Percentiles rank a stretch among this genome's conserved stretches.
Conservation (phyloP, 768 basidiomycete genomes). For the Tylopilus rubrobrunneus region DNA sequence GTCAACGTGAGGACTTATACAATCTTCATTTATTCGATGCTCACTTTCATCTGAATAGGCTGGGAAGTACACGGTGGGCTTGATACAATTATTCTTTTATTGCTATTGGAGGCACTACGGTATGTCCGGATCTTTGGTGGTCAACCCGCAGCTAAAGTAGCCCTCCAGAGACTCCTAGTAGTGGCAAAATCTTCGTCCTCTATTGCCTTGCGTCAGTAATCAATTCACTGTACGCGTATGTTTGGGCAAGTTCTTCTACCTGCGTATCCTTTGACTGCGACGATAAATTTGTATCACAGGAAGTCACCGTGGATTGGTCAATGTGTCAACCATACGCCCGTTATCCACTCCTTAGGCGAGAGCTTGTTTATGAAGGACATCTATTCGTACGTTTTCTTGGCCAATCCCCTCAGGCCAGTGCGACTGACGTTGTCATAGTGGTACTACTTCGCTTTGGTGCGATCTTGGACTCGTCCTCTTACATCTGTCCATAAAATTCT, state of each 20-base stretch:
- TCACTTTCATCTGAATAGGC: slow-evolving; percentile 44
- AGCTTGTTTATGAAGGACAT: slow-evolving; percentile 67
- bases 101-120: slow-evolving; percentile 75
- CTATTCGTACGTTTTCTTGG: slow-evolving; percentile 43
- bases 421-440: slow-evolving; percentile 35
- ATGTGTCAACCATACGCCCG: slow-evolving; percentile 55
- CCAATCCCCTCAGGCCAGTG: neutral
- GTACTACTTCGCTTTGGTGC: slow-evolving; percentile 78
- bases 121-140: slow-evolving; percentile 12
- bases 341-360: slow-evolving; percentile 64
- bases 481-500: neutral
- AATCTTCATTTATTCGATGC: neutral
- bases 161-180: slow-evolving; percentile 29
- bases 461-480: slow-evolving; percentile 10
- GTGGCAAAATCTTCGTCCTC: slow-evolving; percentile 53
- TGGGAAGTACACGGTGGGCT: slow-evolving; percentile 75
- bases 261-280: neutral
- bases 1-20: slow-evolving; percentile 65
- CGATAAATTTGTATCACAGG: slow-evolving; percentile 41
- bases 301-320: slow-evolving; percentile 91
- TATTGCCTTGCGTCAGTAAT: slow-evolving; percentile 65
- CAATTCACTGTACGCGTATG: slow-evolving; percentile 65
- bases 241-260: slow-evolving; percentile 63
- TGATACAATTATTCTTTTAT: slow-evolving; percentile 65
- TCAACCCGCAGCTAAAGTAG: neutral